Percentiles rank a stretch among this genome's conserved stretches.
Evolutionary conservation across 139 green algal species (phyloP).

Genomic region (Haematococcus lacustris): DNA sequence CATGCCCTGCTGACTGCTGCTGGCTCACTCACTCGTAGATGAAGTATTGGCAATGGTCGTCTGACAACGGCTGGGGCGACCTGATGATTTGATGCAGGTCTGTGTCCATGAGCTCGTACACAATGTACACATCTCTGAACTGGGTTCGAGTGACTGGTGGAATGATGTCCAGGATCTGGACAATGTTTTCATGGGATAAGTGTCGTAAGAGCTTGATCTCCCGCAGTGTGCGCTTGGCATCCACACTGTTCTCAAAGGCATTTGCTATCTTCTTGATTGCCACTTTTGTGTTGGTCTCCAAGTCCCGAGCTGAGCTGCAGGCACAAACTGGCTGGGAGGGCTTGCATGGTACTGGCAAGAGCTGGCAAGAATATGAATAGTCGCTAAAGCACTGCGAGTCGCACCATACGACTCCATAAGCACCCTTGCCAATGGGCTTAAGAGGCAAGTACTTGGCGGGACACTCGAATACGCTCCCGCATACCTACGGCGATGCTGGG

Average conservation of each 20-base stretch:
- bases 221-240: conserved; percentile 87
- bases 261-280: conserved; percentile 96
- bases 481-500: conserved; percentile 42
- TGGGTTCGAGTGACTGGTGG: conserved; percentile 13
- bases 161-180: conserved; percentile 64
- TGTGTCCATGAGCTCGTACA: conserved; percentile 99
- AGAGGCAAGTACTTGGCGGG: conserved; percentile 47
- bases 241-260: conserved; percentile 89
- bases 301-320: conserved; percentile 46
- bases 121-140: conserved; percentile 91
- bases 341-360: not conserved
- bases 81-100: conserved; percentile 99
- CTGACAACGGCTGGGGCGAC: conserved; percentile 84
- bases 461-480: conserved; percentile 53
- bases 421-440: conserved; percentile 90
- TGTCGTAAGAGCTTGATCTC: conserved; percentile 87
- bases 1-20: too few relatives aligned
- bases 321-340: not conserved
- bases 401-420: conserved; percentile 94
- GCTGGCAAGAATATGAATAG: too few relatives aligned
- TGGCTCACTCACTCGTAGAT: too few relatives aligned
- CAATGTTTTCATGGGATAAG: conserved; percentile 68
- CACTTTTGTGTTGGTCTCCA: conserved; percentile 54
- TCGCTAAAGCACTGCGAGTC: conserved; percentile 34
- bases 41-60: conserved; percentile 97